Evolutionary conservation across 2,329 filamentous ascomycete genomes (phyloP), one percentile per base, ranked within the genome.

Genomic region (Geosmithia putterillii): DNA sequence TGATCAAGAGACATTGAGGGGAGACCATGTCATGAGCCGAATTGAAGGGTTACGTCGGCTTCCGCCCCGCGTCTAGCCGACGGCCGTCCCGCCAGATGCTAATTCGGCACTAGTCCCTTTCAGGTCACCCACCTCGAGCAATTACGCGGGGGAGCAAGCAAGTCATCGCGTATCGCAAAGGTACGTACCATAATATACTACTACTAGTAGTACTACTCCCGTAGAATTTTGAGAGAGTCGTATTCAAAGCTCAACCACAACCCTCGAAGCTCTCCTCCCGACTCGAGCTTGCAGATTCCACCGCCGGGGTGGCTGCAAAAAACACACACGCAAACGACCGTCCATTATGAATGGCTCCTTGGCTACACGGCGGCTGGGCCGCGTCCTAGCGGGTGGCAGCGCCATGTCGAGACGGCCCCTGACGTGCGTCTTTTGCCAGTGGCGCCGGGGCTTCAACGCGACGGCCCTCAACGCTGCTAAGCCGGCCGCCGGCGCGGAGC

Each of bases 381-480:
- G 57, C 4, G 39, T 22, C 25, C 39, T 41, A 10, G 40, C n/a
- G 7, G 15, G 40, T 17, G 21, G 28, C 28, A 12, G 28, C 28
- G 28, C 28, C 28, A 25, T 36, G 25, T 42, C 40, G 19, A 35
- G 34, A 34, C 41, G 41, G 32, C 57, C 59, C 42, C 50, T 68
- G 9, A 51, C 64, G 42, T 76, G 73, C 53, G 54, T 70, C 14
- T 46, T 67, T 42, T 77, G 73, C 58, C 70, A 73, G 63, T 70
- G 69, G 58, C 68, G 70, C 43, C 60, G 63, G 42, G 57, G 62
- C 22, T 70, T 78, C 49, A 63, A 63, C 50, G 61, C 64, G 17
- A 69, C 73, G 2, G 62, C 67, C 46, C 41, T 52, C 37, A 52
- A 54, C 25, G 46, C 52, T 3, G 55, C 55, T 14, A 57, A 52